Evolutionary conservation across 371 early-diverging fungal genomes (phyloP).

Genomic region (Mortierella sp.): DNA sequence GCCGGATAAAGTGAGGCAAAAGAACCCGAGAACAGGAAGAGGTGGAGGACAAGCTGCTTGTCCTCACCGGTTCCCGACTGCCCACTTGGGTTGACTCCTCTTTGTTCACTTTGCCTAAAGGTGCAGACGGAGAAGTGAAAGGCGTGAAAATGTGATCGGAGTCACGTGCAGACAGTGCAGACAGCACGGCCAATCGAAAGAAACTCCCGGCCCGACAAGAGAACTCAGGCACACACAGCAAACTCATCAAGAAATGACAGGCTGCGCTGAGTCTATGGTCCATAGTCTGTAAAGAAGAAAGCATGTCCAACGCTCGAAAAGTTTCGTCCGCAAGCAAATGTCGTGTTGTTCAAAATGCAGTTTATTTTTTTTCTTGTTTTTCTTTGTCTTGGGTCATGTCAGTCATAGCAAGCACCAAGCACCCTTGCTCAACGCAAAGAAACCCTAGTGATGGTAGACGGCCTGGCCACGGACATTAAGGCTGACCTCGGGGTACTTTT

Average conservation of each 20-base stretch:
- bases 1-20: slow-evolving; percentile 1
- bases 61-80: slow-evolving; percentile 7
- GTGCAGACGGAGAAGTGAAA: background rate
- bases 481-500: slow-evolving; percentile 35
- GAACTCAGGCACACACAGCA: no score
- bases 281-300: background rate
- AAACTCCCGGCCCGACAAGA: slow-evolving; percentile 8
- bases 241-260: background rate
- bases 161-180: slow-evolving; percentile 25
- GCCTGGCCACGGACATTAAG: slow-evolving; percentile 43
- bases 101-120: slow-evolving; percentile 31
- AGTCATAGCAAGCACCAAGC: background rate
- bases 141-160: slow-evolving; percentile 26
- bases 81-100: background rate
- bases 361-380: slow-evolving; percentile 2
- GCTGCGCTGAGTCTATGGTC: background rate
- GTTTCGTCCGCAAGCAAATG: background rate
- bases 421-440: background rate
- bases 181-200: slow-evolving; percentile 13
- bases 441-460: slow-evolving; percentile 23
- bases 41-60: background rate
- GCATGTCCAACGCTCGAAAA: background rate
- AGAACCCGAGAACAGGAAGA: background rate
- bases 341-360: background rate
- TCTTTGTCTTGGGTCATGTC: background rate